Evolutionary conservation across 306 rosid species (phyloP).

Genomic region (Cotoneaster glaucophyllus): DNA sequence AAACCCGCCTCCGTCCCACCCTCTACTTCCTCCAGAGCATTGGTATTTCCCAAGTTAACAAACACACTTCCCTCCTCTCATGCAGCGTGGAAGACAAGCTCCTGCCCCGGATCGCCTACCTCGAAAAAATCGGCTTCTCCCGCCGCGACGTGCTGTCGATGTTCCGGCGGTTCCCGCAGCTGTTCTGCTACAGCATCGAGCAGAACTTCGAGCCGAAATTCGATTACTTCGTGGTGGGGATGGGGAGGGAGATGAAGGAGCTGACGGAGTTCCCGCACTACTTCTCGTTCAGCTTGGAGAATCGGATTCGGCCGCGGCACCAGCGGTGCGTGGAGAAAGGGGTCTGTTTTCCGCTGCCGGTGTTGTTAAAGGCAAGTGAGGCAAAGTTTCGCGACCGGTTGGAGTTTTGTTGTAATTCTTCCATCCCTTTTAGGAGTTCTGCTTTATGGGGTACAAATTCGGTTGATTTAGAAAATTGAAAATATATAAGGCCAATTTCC

Average conservation of each 20-base stretch:
- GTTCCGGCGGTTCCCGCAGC: conserved; percentile 79
- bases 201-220: conserved; percentile 73
- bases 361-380: conserved; percentile 55
- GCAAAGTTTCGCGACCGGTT: conserved; percentile 42
- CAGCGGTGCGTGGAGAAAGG: conserved; percentile 73
- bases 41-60: conserved; percentile 60
- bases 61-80: conserved; percentile 63
- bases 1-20: conserved; percentile 75
- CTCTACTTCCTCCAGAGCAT: conserved; percentile 82
- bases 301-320: conserved; percentile 81
- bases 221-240: conserved; percentile 75
- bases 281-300: conserved; percentile 85
- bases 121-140: conserved; percentile 64
- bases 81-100: conserved; percentile 77
- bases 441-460: conserved; percentile 62
- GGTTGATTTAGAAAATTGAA: background rate
- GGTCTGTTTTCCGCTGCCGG: conserved; percentile 69
- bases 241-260: conserved; percentile 89
- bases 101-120: conserved; percentile 61
- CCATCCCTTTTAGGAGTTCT: conserved; percentile 60
- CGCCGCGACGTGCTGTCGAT: conserved; percentile 41
- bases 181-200: conserved; percentile 65
- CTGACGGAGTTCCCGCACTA: conserved; percentile 72
- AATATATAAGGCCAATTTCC: background rate
- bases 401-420: conserved; percentile 75